Percentiles rank a stretch among this genome's conserved stretches.
Conservation (phyloP, 345 rosid genomes). For the Syzygium grande region DNA sequence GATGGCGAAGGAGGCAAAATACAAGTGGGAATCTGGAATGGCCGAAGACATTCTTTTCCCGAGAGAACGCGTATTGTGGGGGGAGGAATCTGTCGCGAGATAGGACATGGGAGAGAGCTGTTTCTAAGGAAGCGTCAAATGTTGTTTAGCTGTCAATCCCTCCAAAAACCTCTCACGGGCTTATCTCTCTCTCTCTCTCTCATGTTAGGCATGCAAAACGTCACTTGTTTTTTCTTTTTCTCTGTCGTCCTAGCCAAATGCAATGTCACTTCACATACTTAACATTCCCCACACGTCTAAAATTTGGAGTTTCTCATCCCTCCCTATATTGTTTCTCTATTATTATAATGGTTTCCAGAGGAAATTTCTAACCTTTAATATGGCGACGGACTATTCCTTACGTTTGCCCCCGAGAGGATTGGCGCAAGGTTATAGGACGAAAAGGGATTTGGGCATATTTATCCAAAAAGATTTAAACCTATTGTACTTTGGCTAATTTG, state of each 20-base stretch:
- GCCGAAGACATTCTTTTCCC: background rate
- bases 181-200: background rate
- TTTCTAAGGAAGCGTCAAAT: background rate
- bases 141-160: conserved; percentile 7
- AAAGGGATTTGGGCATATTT: no score
- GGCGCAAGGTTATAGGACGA: no score
- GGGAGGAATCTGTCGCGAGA: background rate
- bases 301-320: background rate
- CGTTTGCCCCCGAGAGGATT: no score
- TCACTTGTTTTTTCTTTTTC: background rate
- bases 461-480: no score
- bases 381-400: background rate
- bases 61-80: background rate
- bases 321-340: background rate
- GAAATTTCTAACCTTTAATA: background rate
- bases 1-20: background rate
- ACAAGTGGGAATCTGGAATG: background rate
- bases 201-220: conserved; percentile 1
- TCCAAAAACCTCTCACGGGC: conserved; percentile 13
- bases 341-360: background rate
- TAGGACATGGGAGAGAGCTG: background rate
- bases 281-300: background rate
- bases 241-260: background rate
- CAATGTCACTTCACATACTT: background rate
- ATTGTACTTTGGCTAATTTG: no score